Percentiles rank a stretch among this genome's conserved stretches.
Conservation (phyloP, 106 monocot species). For the Acorus gramineus region DNA sequence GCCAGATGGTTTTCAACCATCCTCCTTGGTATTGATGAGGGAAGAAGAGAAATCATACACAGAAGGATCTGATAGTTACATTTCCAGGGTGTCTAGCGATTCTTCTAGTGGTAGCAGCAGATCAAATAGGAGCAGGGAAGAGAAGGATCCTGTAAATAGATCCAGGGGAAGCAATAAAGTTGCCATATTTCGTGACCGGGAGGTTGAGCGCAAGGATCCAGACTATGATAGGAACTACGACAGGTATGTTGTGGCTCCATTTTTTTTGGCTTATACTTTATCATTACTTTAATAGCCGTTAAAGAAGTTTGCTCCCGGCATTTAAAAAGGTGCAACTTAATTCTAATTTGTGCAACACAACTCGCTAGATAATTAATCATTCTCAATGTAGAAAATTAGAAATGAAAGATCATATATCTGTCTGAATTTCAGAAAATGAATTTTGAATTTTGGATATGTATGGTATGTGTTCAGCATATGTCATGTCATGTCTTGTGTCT, state of each 20-base stretch:
- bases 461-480: too few relatives aligned
- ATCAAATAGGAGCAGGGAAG: constrained; percentile 30
- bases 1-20: constrained; percentile 37
- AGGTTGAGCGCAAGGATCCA: constrained; percentile 87
- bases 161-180: constrained; percentile 42
- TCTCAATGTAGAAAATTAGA: too few relatives aligned
- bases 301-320: too few relatives aligned
- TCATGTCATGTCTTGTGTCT: too few relatives aligned
- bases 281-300: too few relatives aligned
- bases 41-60: constrained; percentile 20
- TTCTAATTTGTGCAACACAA: too few relatives aligned
- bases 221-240: constrained; percentile 97
- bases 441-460: too few relatives aligned
- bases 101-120: constrained; percentile 36
- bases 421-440: too few relatives aligned
- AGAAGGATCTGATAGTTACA: constrained; percentile 23
- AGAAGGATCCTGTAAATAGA: constrained; percentile 43
- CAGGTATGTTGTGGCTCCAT: constrained; percentile 22
- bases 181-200: constrained; percentile 85
- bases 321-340: too few relatives aligned
- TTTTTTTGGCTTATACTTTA: background rate
- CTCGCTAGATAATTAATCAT: too few relatives aligned
- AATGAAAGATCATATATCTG: too few relatives aligned
- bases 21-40: constrained; percentile 9
- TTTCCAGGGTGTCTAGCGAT: constrained; percentile 19